Evolutionary conservation across 352 stramenopile genomes (phyloP), one percentile per base, ranked within the genome.

Genomic region (Phytopythium delawarense): DNA sequence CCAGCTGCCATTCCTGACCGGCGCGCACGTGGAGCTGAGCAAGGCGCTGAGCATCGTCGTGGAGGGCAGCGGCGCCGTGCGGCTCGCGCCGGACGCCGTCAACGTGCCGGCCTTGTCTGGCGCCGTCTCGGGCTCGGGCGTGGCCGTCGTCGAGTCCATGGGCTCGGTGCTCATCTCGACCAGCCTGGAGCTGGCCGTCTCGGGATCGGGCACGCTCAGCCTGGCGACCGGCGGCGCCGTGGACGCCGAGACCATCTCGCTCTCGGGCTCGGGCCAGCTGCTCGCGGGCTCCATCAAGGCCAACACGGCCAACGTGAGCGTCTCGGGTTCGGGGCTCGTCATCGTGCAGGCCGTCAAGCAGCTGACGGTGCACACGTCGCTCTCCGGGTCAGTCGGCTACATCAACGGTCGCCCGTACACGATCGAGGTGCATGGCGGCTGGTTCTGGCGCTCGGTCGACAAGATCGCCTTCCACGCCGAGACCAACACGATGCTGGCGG

Each of bases 341-440:
- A 63, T 81, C 45, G 76, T 88, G 44, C 76, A 85, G 63, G 72
- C 75, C 25, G 76, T 61, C 2, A 67, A 79, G 63, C 77, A 75
- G 57, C 64, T 88, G 40, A 79, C 72, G 42, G 69, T 78, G 20
- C 76, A 72, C 20, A 74, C 74, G 40, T 82, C 74, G 21, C 78
- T 84, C 37, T 84, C 71, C 57, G 76, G 76, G 21, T 66, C 76
- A 57, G 74, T 88, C 25, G 76, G 71, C 59, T 88, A 86, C 64
- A 67, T 81, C n/a, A 78, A 78, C 32, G 67, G 34, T 18, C 61
- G 73, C 42, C 78, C 78, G 25, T 30, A 30, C 0, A 62, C 63
- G 12, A 58, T 88, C 35, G 79, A 84, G 61, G 76, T 76, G 49
- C 78, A 76, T 32, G 70, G 72, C 54, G 84, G 74, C 71, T 83